A percentile compares a stretch with the other conserved stretches of the same genome.
Conservation (phyloP, 345 rosid species). For the Toxicodendron radicans region DNA sequence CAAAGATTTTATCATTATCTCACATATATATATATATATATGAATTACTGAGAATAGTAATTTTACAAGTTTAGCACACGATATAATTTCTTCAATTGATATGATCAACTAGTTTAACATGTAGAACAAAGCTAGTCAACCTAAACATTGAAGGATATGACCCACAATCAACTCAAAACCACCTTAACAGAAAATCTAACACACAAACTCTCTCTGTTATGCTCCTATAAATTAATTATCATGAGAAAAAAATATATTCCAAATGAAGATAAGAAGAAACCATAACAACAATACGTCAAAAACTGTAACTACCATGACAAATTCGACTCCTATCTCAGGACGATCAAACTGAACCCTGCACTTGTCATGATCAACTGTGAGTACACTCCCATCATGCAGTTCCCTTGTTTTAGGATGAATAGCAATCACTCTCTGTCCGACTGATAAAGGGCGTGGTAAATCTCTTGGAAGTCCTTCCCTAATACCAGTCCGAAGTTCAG, state of each 20-base stretch:
- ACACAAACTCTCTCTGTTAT: neutral
- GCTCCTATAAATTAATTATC: neutral
- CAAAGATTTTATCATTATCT: constrained; percentile 12
- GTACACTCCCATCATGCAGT: constrained; percentile 87
- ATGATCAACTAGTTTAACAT: neutral
- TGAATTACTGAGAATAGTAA: neutral
- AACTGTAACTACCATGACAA: constrained; percentile 65
- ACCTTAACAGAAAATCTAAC: constrained; percentile 4
- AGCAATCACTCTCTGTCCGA: constrained; percentile 85
- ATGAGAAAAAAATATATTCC: neutral
- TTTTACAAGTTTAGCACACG: neutral
- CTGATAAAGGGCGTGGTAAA: constrained; percentile 83
- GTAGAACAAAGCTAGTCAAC: neutral
- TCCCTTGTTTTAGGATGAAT: constrained; percentile 88
- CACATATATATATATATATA: neutral
- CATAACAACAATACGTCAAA: neutral
- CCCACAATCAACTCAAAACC: neutral
- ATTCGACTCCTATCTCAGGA: constrained; percentile 83
- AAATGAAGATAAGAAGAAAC: constrained; percentile 6
- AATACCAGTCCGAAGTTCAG: constrained; percentile 71
- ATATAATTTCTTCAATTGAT: neutral
- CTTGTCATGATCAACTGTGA: constrained; percentile 79
- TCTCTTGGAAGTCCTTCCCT: constrained; percentile 95
- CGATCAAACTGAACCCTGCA: constrained; percentile 81
- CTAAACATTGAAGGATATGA: neutral